Conservation (phyloP, 1,284 basidiomycete genomes). For the Sphagnurus paluster region DNA sequence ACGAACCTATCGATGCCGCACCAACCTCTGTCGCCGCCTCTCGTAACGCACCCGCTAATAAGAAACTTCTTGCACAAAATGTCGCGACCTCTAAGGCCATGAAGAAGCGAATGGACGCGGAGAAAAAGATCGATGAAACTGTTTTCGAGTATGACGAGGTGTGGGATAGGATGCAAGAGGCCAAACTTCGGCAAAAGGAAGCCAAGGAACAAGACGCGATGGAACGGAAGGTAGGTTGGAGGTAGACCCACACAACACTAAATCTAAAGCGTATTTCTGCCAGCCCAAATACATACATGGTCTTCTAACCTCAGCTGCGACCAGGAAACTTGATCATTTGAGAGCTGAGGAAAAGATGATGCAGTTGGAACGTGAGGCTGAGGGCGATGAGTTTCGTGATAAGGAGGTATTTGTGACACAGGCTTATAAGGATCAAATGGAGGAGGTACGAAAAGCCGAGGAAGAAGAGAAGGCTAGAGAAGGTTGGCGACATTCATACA, state of each 20-base stretch:
- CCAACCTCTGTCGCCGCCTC: constrained; percentile 37
- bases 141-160: constrained; percentile 97
- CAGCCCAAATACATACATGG: constrained; percentile 93
- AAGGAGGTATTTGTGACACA: constrained; percentile 98
- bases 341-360: constrained; percentile 99
- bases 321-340: constrained; percentile 87
- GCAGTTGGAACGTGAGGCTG: constrained; percentile 87
- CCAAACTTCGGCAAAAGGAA: constrained; percentile 73
- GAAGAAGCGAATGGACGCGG: constrained; percentile 71
- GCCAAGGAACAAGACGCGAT: constrained; percentile 71
- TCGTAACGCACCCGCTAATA: constrained; percentile 45
- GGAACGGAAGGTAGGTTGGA: constrained; percentile 70
- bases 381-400: constrained; percentile 93
- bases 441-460: constrained; percentile 86
- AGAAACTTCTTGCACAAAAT: constrained; percentile 57
- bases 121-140: constrained; percentile 77
- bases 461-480: constrained; percentile 87
- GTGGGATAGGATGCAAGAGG: constrained; percentile 94
- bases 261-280: constrained; percentile 15
- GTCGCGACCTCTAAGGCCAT: constrained; percentile 57
- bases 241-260: background rate
- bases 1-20: constrained; percentile 53
- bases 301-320: constrained; percentile 82
- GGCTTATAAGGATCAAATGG: constrained; percentile 97
- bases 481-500: constrained; percentile 50